phyloP scores from a whole-genome alignment of 179 eudicot species.

The Patellifolia procumbens region DNA sequence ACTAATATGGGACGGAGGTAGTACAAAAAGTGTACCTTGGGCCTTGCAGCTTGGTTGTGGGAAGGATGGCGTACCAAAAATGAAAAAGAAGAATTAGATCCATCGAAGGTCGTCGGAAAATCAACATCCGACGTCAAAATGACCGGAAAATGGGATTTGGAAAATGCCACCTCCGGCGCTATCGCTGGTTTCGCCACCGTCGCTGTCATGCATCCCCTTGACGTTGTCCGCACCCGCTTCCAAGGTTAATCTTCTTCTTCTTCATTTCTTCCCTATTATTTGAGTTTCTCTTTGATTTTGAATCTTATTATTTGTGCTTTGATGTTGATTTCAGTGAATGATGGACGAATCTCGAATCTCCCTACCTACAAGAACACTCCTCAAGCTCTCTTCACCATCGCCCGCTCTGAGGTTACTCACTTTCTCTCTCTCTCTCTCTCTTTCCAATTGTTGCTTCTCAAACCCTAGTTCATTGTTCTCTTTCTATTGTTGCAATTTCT shows the following conservation, averaged over 20 bases:
- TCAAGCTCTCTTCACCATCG: slow-evolving; percentile 83
- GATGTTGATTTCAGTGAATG: slow-evolving; percentile 51
- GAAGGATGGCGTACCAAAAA: neutral
- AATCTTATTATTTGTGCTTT: neutral
- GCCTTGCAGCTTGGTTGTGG: no score
- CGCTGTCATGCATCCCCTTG: slow-evolving; percentile 84
- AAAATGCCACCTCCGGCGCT: slow-evolving; percentile 89
- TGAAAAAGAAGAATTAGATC: neutral
- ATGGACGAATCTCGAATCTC: slow-evolving; percentile 61
- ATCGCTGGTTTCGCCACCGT: slow-evolving; percentile 84
- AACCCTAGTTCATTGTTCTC: neutral
- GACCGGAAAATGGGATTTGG: slow-evolving; percentile 63
- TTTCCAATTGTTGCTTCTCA: neutral
- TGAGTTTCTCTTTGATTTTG: neutral
- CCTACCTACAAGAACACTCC: slow-evolving; percentile 82
- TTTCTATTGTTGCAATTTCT: neutral
- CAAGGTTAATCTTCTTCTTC: slow-evolving; percentile 58
- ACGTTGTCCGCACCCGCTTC: slow-evolving; percentile 94
- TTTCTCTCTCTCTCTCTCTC: no score
- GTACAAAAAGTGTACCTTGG: no score
- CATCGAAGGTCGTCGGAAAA: neutral
- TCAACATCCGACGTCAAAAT: slow-evolving; percentile 1
- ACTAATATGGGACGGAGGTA: no score
- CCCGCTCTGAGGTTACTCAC: slow-evolving; percentile 65
- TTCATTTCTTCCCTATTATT: neutral